These are phyloP conservation scores for Pichia manshurica DNA, from an alignment of 805 yeast species.

Conservation along the genomic window DNA sequence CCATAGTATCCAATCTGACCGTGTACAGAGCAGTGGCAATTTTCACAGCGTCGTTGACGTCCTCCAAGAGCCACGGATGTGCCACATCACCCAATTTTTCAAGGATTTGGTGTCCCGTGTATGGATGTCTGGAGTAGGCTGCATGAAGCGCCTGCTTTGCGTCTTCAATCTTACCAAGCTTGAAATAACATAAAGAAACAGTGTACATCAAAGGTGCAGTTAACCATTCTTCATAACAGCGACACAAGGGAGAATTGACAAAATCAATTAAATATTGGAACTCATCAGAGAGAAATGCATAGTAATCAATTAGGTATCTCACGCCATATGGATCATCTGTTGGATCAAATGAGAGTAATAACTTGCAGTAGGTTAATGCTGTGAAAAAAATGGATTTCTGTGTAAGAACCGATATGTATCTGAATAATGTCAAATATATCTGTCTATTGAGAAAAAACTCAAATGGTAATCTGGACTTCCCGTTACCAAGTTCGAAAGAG, in stretches of 20 bases:
- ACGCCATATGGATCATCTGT: slow-evolving; percentile 82
- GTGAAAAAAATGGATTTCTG: slow-evolving; percentile 74
- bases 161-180: slow-evolving; percentile 30
- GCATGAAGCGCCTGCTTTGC: slow-evolving; percentile 44
- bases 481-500: slow-evolving; percentile 51
- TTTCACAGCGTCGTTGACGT: slow-evolving; percentile 29
- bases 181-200: slow-evolving; percentile 53
- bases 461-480: slow-evolving; percentile 65
- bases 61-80: slow-evolving; percentile 24
- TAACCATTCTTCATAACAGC: slow-evolving; percentile 57
- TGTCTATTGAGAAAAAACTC: slow-evolving; percentile 71
- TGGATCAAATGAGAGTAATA: slow-evolving; percentile 61
- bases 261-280: slow-evolving; percentile 56
- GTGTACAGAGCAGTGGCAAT: slow-evolving; percentile 53
- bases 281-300: slow-evolving; percentile 62
- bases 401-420: slow-evolving; percentile 63
- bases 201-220: slow-evolving; percentile 72
- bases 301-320: slow-evolving; percentile 75
- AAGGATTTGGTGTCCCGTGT: slow-evolving; percentile 46
- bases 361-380: slow-evolving; percentile 69
- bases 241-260: slow-evolving; percentile 48
- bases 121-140: slow-evolving; percentile 56
- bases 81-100: slow-evolving; percentile 40
- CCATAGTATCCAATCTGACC: slow-evolving; percentile 47
- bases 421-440: slow-evolving; percentile 65